Conservation (phyloP, 202 grass and related monocot species). For the Digitaria exilis region DNA sequence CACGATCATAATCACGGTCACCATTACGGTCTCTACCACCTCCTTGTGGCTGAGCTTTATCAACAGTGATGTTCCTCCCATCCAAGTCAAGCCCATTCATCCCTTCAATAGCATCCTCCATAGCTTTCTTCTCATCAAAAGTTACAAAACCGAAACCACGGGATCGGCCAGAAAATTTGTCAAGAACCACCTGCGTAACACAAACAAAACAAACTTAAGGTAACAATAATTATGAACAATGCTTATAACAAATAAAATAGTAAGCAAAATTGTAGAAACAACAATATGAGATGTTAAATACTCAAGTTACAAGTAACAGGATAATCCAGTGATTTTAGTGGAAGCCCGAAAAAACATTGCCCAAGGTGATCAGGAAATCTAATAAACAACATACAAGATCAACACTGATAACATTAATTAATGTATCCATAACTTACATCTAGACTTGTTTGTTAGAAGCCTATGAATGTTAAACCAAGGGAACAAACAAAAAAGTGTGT, state of each 20-base stretch:
- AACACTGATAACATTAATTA: neutral
- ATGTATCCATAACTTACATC: neutral
- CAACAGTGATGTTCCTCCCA: conserved; percentile 83
- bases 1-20: conserved; percentile 84
- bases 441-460: neutral
- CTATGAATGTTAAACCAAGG: neutral
- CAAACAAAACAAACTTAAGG: conserved; percentile 7
- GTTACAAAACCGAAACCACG: conserved; percentile 97
- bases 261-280: neutral
- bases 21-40: conserved; percentile 69
- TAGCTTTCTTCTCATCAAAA: conserved; percentile 90
- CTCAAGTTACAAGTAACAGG: neutral
- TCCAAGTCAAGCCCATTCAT: conserved; percentile 98
- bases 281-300: neutral
- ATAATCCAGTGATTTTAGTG: neutral
- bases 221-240: neutral
- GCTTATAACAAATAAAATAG: neutral
- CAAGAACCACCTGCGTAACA: conserved; percentile 70
- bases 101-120: conserved; percentile 95
- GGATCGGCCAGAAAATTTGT: conserved; percentile 91
- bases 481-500: too few relatives aligned
- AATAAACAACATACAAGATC: neutral
- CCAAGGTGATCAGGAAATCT: neutral
- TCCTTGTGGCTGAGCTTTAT: conserved; percentile 93
- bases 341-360: neutral